Base-by-base conservation (phyloP, 768 basidiomycete genomes). In the Clathrus columnatus region DNA sequence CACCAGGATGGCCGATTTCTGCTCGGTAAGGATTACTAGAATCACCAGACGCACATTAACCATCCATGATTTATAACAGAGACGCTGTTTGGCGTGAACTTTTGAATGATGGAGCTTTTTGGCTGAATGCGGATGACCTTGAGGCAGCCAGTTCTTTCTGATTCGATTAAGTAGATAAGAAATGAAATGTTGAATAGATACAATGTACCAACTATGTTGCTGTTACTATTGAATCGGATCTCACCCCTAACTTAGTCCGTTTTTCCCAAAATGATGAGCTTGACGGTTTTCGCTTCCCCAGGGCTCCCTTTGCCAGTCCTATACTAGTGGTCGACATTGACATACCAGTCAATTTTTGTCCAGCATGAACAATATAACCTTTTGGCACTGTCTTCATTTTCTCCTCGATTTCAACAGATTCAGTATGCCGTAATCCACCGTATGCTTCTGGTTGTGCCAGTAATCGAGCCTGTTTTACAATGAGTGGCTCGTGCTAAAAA, bases 401-500 rank as follows among this genome's bases (percentile, higher is more conserved):
- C 70, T 72, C 62, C 64, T 69, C 61, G 51, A 60, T 62, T 61
- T 65, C 65, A 54, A 66, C 65, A 27, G 63, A 52, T 72, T 76
- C 68, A 74, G 47, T 46, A 48, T 48, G 54, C 26, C 54, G 54
- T 36, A 55, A 26, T 3, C 54, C 54, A 16, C 72, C 73, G 57
- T 74, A 69, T 7, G 74, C 77, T 51, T 85, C 62, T 0, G 87
- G 85, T 48, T 77, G 76, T 1, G 87, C 87, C 46, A 90, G 64
- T 28, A 89, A 67, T 30, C 78, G 77, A 59, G 87, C 84, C 87
- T 89, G 59, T 2, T 42, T 59, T 61, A 24, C 43, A 57, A 57
- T 54, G 57, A 51, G 36, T 36, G 27, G 41, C 32, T 51, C 21
- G 24, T n/a, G n/a, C n/a, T n/a, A n/a, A n/a, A n/a, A n/a, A n/a